Base-by-base conservation (phyloP, 140 eudicot species). In the Anethum foeniculum region DNA sequence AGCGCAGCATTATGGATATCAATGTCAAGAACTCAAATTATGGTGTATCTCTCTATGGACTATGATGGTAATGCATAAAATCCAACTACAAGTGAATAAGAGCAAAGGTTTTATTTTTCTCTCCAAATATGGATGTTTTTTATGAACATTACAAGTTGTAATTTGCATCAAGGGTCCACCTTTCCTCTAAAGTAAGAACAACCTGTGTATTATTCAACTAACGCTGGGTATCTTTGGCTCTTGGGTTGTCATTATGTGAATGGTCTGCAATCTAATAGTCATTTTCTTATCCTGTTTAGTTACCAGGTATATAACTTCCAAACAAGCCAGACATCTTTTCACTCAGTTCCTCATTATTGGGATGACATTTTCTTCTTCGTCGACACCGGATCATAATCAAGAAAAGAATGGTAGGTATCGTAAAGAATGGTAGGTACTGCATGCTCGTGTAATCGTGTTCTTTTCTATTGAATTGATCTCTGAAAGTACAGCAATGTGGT, bases 381-480 rank as follows among this genome's bases (percentile, higher is more conserved):
- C 10, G 3, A 69, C 75, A 34, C 14, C 5, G 75, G 34, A 69
- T 34, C 16, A 28, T 11, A 0, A 65, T 12, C 72, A 65, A 28
- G 39, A 14, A 71, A 71, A 34, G 76, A 71, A 71, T 71, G 76
- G 15, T 6, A 19, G 76, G 76, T 76, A 58, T 39, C 6, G 39
- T 71, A 5, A 71, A 38, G 49, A 71, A 71, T 39, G 76, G 28
- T 25, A 19, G 76, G 76, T 76, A 58, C 87, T 75, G 49, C 92
- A 52, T 88, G 81, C 82, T 77, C 92, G 51, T 86, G 80, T 60
- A 83, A 80, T 65, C 78, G 86, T 69, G 6, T 87, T 68, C 83
- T 82, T 21, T 78, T 82, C 28, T 88, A 85, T 80, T 81, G 89
- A 8, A 54, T 34, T 71, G 84, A 49, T 39, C 43, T 41, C 67